Base-by-base conservation (phyloP, 2,329 filamentous ascomycete species). In the Achaetomium macrosporum region DNA sequence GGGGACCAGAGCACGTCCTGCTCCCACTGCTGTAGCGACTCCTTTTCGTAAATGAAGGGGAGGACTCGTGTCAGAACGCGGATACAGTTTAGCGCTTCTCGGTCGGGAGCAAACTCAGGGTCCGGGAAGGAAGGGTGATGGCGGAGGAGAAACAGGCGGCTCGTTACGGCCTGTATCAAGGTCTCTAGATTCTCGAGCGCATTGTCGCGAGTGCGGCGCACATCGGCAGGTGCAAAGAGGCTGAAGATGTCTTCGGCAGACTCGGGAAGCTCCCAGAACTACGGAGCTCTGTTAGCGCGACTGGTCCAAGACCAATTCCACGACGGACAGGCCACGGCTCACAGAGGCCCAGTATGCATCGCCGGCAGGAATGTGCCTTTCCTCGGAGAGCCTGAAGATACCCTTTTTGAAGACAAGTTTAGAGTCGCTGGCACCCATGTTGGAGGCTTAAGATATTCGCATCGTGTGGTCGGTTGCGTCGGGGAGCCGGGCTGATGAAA, bases 391-490 rank as follows among this genome's bases (percentile, higher is more conserved):
- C 67, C 88, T 84, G 76, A 97, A 96, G 75, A 97, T 95, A 73
- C 91, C 92, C 73, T 95, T 89, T 74, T 96, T 97, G 81, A 99
- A 97, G 68, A 92, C 90, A 68, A 97, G 84, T 80, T 97, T 97
- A 65, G 92, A 97, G 75, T 97, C 92, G 73, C 92, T 96, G 68
- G 92, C 92, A 72, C 93, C 93, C 93, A 99, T 99, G 52, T 60
- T 70, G 59, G 55, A 60, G 53, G 51, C 50, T 62, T 54, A 59
- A 16, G 45, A 50, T 48, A 53, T 56, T 58, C 51, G 45, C 58
- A 61, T 61, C 45, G 52, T 59, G 39, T 12, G 55, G 51, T 9
- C 35, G 49, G 31, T 45, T 44, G 37, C 25, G 16, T 42, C 30
- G 50, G 54, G 42, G 45, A 44, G 39, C 20, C 47, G 48, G 47